A percentile compares a stretch with the other conserved stretches of the same genome.
Evolutionary conservation across 2,329 filamentous ascomycete species (phyloP).

Genomic region (Hirsutella minnesotensis): DNA sequence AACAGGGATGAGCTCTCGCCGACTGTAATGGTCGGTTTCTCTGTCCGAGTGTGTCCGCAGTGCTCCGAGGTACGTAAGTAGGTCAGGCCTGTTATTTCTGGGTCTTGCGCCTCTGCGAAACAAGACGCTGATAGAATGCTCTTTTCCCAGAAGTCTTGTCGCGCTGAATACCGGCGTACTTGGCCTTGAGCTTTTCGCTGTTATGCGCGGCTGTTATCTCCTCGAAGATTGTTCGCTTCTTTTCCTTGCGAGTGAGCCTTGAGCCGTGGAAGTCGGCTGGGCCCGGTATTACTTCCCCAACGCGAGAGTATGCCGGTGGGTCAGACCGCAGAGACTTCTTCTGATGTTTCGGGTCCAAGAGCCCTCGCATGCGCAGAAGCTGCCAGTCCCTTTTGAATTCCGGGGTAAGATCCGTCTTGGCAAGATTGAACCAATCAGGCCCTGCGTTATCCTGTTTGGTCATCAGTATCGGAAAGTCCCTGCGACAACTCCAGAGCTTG

Average conservation of each 20-base stretch:
- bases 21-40: too few species aligned
- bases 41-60: too few species aligned
- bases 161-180: slow-evolving; percentile 75
- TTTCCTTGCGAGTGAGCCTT: slow-evolving; percentile 74
- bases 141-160: slow-evolving; percentile 83
- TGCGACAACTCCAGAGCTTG: not conserved
- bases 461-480: too few species aligned
- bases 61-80: too few species aligned
- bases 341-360: slow-evolving; percentile 86
- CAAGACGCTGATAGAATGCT: slow-evolving; percentile 72
- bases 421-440: slow-evolving; percentile 76
- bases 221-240: slow-evolving; percentile 76
- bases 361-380: slow-evolving; percentile 75
- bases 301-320: slow-evolving; percentile 69
- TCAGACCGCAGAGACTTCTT: slow-evolving; percentile 68
- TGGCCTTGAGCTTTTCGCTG: slow-evolving; percentile 66
- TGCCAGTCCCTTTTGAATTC: slow-evolving; percentile 84
- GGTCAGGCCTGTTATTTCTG: too few species aligned
- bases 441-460: slow-evolving; percentile 52
- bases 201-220: slow-evolving; percentile 49
- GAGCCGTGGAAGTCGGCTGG: slow-evolving; percentile 78
- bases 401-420: slow-evolving; percentile 70
- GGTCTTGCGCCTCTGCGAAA: slow-evolving; percentile 27
- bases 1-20: too few species aligned
- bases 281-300: slow-evolving; percentile 80